A percentile compares a stretch with the other conserved stretches of the same genome.
Evolutionary conservation across 1,139 yeast genomes (phyloP).

Genomic region (Kluyveromyces marxianus): DNA sequence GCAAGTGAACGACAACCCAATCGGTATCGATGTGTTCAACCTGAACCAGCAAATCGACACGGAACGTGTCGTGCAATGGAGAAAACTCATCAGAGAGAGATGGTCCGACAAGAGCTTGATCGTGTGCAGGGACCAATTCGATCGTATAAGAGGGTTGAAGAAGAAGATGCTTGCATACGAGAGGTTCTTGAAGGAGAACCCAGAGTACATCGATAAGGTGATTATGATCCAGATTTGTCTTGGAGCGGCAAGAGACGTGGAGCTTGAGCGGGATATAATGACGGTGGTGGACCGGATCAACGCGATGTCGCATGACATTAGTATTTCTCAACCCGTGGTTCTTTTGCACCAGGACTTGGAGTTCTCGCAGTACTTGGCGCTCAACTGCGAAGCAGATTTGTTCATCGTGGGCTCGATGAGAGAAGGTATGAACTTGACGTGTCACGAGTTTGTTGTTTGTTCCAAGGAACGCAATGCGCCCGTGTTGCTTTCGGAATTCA

Average conservation of each 20-base stretch:
- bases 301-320: constrained; percentile 61
- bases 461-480: constrained; percentile 71
- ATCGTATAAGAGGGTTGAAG: constrained; percentile 78
- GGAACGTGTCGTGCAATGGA: constrained; percentile 61
- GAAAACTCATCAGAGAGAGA: constrained; percentile 61
- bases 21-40: constrained; percentile 75
- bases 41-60: constrained; percentile 40
- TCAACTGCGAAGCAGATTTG: constrained; percentile 76
- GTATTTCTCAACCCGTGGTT: constrained; percentile 79
- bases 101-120: constrained; percentile 65
- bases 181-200: constrained; percentile 60
- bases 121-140: constrained; percentile 84
- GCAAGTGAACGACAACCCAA: constrained; percentile 63
- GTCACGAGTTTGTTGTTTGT: constrained; percentile 87
- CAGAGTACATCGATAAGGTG: constrained; percentile 59
- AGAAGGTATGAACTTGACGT: constrained; percentile 94
- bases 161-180: constrained; percentile 87
- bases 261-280: constrained; percentile 65
- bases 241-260: constrained; percentile 42
- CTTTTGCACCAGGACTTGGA: constrained; percentile 81
- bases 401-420: constrained; percentile 87
- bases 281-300: constrained; percentile 81
- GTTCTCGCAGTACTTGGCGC: constrained; percentile 81
- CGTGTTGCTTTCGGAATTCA: constrained; percentile 79
- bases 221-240: constrained; percentile 80